These are phyloP conservation scores for Trichocomaceae sp. DNA, from an alignment of 2,329 filamentous ascomycete species.

Conservation along the genomic window DNA sequence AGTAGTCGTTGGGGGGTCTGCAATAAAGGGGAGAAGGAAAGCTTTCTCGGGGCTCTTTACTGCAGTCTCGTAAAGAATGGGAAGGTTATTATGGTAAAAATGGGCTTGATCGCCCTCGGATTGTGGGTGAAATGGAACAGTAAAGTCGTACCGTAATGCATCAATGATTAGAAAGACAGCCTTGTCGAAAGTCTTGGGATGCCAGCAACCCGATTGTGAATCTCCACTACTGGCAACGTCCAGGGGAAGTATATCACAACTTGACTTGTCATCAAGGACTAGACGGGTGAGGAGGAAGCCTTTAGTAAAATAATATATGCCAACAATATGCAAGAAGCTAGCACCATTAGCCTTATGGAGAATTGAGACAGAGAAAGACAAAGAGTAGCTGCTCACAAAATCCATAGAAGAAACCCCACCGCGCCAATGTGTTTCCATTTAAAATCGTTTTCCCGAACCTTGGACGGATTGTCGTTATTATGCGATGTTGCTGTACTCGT, in stretches of 20 bases:
- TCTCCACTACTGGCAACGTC: conserved; percentile 19
- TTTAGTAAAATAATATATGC: conserved; percentile 86
- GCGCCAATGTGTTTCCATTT: conserved; percentile 33
- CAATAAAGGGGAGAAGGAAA: conserved; percentile 89
- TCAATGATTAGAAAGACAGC: conserved; percentile 88
- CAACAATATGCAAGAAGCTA: conserved; percentile 66
- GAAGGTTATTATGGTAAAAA: conserved; percentile 80
- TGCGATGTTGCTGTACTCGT: background rate
- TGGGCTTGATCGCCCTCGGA: conserved; percentile 43
- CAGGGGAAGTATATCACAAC: conserved; percentile 63
- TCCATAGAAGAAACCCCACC: conserved; percentile 34
- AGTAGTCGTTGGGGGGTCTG: conserved; percentile 90
- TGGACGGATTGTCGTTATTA: conserved; percentile 24
- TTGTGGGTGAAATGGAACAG: conserved; percentile 62
- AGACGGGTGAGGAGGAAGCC: conserved; percentile 88
- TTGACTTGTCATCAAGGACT: conserved; percentile 69
- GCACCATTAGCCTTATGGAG: background rate
- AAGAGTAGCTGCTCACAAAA: conserved; percentile 34
- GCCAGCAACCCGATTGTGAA: conserved; percentile 74
- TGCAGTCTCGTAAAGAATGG: conserved; percentile 78
- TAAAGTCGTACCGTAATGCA: conserved; percentile 94
- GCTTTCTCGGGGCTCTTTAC: conserved; percentile 69
- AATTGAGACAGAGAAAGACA: background rate
- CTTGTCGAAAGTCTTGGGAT: conserved; percentile 86
- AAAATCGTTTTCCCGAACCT: conserved; percentile 32